A percentile compares a stretch with the other conserved stretches of the same genome.
Evolutionary conservation across 2,329 filamentous ascomycete species (phyloP).

Genomic region (Trematosphaeria pertusa): DNA sequence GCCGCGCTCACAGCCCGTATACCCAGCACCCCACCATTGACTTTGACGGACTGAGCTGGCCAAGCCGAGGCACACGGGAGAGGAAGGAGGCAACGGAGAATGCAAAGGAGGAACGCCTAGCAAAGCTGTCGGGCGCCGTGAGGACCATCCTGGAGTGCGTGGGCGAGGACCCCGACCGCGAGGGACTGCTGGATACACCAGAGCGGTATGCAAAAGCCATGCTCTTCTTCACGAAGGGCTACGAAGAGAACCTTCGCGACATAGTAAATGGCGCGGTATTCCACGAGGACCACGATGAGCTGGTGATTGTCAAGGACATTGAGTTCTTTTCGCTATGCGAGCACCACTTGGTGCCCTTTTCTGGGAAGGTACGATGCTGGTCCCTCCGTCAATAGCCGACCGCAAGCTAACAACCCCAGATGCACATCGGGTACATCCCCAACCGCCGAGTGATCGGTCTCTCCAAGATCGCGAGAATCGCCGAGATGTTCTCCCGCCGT

Average conservation of each 20-base stretch:
- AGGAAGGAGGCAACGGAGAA: conserved; percentile 65
- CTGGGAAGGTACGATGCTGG: conserved; percentile 75
- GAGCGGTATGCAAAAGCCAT: conserved; percentile 93
- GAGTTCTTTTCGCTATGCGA: conserved; percentile 95
- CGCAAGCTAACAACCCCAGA: conserved; percentile 60
- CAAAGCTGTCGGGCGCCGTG: conserved; percentile 69
- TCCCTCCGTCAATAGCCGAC: not conserved
- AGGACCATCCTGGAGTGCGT: conserved; percentile 70
- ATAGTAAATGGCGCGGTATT: conserved; percentile 95
- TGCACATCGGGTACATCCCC: conserved; percentile 99
- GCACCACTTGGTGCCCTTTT: conserved; percentile 96
- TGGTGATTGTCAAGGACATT: conserved; percentile 98
- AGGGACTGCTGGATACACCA: conserved; percentile 71
- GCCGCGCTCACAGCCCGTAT: conserved; percentile 59
- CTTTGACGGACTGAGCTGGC: conserved; percentile 64
- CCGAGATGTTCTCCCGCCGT: conserved; percentile 93
- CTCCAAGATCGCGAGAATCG: conserved; percentile 93
- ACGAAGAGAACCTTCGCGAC: conserved; percentile 90
- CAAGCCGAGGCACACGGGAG: conserved; percentile 68
- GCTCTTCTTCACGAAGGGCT: conserved; percentile 95
- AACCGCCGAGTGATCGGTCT: conserved; percentile 90
- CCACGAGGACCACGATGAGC: conserved; percentile 93
- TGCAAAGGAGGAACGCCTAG: conserved; percentile 62
- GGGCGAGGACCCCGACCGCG: conserved; percentile 69
- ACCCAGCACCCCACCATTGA: conserved; percentile 60